phyloP scores from a whole-genome alignment of 140 eudicot species.

The Cichorium intybus region DNA sequence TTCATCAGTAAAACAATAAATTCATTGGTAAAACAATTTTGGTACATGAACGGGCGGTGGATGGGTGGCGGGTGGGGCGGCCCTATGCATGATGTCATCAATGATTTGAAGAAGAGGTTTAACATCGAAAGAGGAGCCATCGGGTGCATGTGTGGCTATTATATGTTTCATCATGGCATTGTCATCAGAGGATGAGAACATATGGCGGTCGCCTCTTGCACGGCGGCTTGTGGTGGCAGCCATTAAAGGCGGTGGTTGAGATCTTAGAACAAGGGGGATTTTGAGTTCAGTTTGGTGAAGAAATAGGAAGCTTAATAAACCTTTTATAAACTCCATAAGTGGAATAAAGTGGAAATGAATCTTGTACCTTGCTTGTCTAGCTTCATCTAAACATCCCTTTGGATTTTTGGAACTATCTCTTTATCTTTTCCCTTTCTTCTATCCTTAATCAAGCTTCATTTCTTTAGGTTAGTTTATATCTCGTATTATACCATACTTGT shows the following conservation, averaged over 20 bases:
- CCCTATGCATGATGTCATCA: constrained; percentile 73
- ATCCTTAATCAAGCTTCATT: neutral
- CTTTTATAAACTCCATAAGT: constrained; percentile 11
- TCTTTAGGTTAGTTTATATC: neutral
- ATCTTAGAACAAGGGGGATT: neutral
- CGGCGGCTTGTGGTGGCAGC: constrained; percentile 25
- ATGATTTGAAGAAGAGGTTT: constrained; percentile 59
- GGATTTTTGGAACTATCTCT: constrained; percentile 1
- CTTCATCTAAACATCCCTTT: constrained; percentile 5
- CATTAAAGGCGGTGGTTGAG: constrained; percentile 15
- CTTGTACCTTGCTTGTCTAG: constrained; percentile 54
- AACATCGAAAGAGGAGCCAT: constrained; percentile 55
- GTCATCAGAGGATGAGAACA: constrained; percentile 65
- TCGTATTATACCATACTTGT: neutral
- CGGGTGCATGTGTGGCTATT: constrained; percentile 66
- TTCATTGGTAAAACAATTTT: constrained; percentile 1
- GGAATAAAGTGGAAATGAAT: constrained; percentile 49
- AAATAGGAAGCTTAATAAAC: neutral
- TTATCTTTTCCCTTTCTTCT: constrained; percentile 11
- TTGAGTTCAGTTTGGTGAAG: constrained; percentile 15
- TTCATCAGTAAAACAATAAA: neutral
- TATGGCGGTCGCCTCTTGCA: constrained; percentile 45
- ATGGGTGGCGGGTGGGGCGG: constrained; percentile 23
- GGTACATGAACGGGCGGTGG: constrained; percentile 16
- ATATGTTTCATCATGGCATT: constrained; percentile 72